Conservation (phyloP, 371 early-diverging fungal genomes). For the Mortierella sp. region DNA sequence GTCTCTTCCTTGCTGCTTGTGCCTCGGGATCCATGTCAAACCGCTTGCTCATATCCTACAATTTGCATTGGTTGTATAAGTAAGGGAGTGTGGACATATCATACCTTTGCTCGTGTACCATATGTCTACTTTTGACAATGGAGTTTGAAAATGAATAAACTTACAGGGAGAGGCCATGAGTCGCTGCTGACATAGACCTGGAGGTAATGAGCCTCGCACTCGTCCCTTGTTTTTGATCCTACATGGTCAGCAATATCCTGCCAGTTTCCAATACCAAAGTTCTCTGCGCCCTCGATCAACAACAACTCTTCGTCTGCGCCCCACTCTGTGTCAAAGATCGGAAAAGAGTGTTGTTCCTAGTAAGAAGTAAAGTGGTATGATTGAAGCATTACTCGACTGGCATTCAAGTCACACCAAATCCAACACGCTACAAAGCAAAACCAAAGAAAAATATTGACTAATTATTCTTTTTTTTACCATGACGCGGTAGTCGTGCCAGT, state of each 20-base stretch:
- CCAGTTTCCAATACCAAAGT: slow-evolving; percentile 99
- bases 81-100: not conserved
- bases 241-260: slow-evolving; percentile 94
- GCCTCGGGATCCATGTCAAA: slow-evolving; percentile 65
- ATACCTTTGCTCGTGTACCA: not conserved
- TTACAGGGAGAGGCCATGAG: slow-evolving; percentile 86
- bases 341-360: slow-evolving; percentile 88
- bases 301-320: slow-evolving; percentile 98
- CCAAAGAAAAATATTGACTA: not conserved
- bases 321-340: slow-evolving; percentile 93
- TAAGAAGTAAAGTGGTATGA: not conserved
- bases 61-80: not conserved
- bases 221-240: slow-evolving; percentile 90
- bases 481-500: slow-evolving; percentile 91
- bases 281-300: slow-evolving; percentile 93
- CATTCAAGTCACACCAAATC: too few relatives aligned
- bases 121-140: not conserved
- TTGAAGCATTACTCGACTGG: not conserved
- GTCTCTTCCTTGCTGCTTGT: slow-evolving; percentile 56
- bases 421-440: not conserved
- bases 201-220: slow-evolving; percentile 95
- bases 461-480: slow-evolving; percentile 63
- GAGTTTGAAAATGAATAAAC: not conserved
- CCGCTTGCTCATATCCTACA: slow-evolving; percentile 64
- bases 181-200: slow-evolving; percentile 85